Conservation (phyloP, 208 protist genomes). For the Herpetomonas tarakana region DNA sequence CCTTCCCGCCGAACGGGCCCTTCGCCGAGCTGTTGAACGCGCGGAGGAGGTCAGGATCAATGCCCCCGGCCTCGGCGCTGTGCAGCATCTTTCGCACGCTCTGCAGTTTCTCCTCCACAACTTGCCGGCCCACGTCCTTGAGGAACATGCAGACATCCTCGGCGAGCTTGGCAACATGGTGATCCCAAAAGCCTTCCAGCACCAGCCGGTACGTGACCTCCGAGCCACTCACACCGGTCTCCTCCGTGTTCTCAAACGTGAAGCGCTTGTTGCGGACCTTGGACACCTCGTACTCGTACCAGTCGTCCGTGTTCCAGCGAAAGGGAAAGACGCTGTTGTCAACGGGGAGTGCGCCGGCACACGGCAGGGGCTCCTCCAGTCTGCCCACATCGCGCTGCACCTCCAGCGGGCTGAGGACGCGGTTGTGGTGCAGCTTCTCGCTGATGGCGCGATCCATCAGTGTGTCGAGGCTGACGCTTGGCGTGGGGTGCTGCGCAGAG, state of each 20-base stretch:
- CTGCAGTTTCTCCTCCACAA: slow-evolving; percentile 73
- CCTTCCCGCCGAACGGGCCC: slow-evolving; percentile 60
- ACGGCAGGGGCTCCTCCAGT: slow-evolving; percentile 53
- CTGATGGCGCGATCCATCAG: slow-evolving; percentile 64
- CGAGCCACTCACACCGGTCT: slow-evolving; percentile 41
- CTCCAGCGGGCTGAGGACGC: slow-evolving; percentile 54
- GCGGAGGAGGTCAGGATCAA: slow-evolving; percentile 64
- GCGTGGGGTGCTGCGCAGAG: slow-evolving; percentile 11
- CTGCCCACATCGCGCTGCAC: slow-evolving; percentile 82
- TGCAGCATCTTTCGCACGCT: slow-evolving; percentile 59
- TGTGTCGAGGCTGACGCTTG: slow-evolving; percentile 51
- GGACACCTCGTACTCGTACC: slow-evolving; percentile 89
- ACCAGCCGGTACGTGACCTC: slow-evolving; percentile 86
- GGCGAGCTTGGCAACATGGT: slow-evolving; percentile 86
- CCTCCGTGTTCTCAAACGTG: slow-evolving; percentile 73
- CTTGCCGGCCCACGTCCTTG: slow-evolving; percentile 71
- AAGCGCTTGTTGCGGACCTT: slow-evolving; percentile 88
- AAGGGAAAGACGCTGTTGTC: slow-evolving; percentile 67
- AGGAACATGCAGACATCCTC: slow-evolving; percentile 87
- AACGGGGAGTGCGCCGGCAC: slow-evolving; percentile 59
- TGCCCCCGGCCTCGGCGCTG: slow-evolving; percentile 18
- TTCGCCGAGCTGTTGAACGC: slow-evolving; percentile 51
- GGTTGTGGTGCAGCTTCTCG: slow-evolving; percentile 46
- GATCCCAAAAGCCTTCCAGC: slow-evolving; percentile 86
- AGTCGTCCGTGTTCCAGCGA: slow-evolving; percentile 85